Percentiles rank a stretch among this genome's conserved stretches.
Conservation (phyloP, 1,284 basidiomycete genomes). For the Austroboletus olivaceoglutinosus region DNA sequence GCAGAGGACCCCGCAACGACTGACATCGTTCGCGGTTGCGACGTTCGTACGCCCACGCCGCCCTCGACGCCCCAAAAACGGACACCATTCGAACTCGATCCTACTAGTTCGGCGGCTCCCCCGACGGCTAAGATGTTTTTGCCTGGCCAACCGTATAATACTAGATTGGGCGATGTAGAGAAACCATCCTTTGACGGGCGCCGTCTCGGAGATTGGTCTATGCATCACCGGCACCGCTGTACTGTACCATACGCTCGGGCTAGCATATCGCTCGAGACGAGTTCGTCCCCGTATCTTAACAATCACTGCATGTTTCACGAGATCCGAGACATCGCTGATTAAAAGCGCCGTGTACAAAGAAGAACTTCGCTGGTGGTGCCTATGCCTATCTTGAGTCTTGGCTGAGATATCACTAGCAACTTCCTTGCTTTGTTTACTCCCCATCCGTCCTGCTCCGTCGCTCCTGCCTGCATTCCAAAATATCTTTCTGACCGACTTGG, state of each 20-base stretch:
- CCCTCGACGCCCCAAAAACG: not conserved
- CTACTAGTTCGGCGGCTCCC: not conserved
- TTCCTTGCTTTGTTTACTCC: slow-evolving; percentile 1
- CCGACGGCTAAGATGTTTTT: not conserved
- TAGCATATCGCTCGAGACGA: not conserved
- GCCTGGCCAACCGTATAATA: not conserved
- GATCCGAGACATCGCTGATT: not conserved
- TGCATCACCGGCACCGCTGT: not conserved
- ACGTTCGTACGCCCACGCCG: not conserved
- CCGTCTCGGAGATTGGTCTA: not conserved
- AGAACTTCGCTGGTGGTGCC: not conserved
- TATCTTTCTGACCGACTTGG: not conserved
- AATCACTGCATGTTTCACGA: not conserved
- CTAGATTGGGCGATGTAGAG: no score
- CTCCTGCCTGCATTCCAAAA: not conserved
- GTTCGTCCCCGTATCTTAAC: not conserved
- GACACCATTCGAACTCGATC: not conserved
- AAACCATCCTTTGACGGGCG: not conserved
- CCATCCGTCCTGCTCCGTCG: slow-evolving; percentile 10
- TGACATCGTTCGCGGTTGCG: not conserved
- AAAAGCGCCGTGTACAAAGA: not conserved
- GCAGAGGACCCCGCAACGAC: not conserved
- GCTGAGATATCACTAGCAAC: slow-evolving; percentile 1
- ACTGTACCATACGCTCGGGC: not conserved
- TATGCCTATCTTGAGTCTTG: slow-evolving; percentile 1